phyloP scores from a whole-genome alignment of 2,329 filamentous ascomycete species.

The Hirsutella minnesotensis region DNA sequence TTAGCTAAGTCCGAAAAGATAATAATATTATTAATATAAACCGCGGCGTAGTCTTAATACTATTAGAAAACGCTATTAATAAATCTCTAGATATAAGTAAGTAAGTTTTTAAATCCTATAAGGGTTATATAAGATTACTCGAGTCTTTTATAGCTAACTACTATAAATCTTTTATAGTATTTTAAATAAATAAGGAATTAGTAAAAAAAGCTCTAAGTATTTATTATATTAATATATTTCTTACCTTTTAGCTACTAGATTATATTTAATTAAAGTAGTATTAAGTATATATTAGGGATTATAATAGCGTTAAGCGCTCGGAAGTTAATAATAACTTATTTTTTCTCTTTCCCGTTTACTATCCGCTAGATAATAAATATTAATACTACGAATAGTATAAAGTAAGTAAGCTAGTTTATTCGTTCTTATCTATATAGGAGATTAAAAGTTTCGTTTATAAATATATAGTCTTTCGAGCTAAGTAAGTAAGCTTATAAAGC shows the following conservation, averaged over 20 bases:
- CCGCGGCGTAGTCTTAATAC: background rate
- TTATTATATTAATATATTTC: background rate
- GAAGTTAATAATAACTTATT: background rate
- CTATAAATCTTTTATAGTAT: background rate
- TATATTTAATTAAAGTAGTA: background rate
- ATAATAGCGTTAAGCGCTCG: background rate
- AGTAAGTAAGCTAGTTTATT: conserved; percentile 18
- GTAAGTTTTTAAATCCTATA: background rate
- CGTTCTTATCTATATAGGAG: background rate
- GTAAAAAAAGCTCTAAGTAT: background rate
- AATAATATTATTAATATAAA: background rate
- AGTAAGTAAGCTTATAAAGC: background rate
- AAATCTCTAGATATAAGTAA: background rate
- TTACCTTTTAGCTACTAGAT: background rate
- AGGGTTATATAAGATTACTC: background rate
- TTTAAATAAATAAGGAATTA: background rate
- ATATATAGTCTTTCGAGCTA: background rate
- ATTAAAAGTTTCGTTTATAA: background rate
- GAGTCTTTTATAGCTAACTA: background rate
- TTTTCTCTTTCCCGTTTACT: background rate
- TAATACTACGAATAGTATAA: conserved; percentile 18
- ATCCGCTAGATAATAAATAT: background rate
- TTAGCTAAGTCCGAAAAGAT: background rate
- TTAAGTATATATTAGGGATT: background rate
- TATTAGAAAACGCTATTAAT: background rate